Percentiles rank a stretch among this genome's conserved stretches.
These are phyloP conservation scores for Athelia sp. DNA, from an alignment of 1,284 basidiomycete genomes.

Conservation along the genomic window DNA sequence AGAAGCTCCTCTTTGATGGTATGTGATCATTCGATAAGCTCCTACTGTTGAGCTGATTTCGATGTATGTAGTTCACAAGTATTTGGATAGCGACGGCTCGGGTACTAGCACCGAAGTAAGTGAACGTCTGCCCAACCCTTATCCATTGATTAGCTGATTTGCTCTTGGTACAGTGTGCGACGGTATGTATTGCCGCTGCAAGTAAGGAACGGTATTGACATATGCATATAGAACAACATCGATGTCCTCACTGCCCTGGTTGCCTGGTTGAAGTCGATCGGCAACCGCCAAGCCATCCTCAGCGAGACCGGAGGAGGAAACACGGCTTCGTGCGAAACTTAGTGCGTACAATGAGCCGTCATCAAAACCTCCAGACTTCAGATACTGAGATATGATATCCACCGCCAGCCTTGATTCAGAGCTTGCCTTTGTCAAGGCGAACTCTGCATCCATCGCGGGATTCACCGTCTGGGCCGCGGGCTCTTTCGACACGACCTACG, in stretches of 20 bases:
- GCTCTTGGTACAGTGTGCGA: conserved; percentile 27
- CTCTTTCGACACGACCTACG: conserved; percentile 31
- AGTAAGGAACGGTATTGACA: background rate
- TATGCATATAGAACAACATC: conserved; percentile 33
- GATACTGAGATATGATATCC: no score
- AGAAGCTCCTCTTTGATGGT: conserved; percentile 55
- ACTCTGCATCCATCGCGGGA: conserved; percentile 39
- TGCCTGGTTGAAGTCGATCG: conserved; percentile 40
- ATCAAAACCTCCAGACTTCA: no score
- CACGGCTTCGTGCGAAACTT: conserved; percentile 41
- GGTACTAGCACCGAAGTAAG: no score
- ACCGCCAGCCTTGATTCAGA: conserved; percentile 37
- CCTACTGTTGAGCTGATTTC: background rate
- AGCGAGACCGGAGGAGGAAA: conserved; percentile 58
- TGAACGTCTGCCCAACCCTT: no score
- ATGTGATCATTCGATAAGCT: background rate
- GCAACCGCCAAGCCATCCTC: conserved; percentile 50
- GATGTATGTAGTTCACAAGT: conserved; percentile 48
- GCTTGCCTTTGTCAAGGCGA: conserved; percentile 42
- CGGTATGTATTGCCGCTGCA: background rate
- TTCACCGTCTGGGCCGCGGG: conserved; percentile 45
- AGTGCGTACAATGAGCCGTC: conserved; percentile 20
- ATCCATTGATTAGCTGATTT: conserved; percentile 37
- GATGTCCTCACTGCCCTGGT: conserved; percentile 40
- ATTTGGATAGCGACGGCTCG: conserved; percentile 51